phyloP scores from a whole-genome alignment of 306 rosid genomes.

The Fragaria nilgerrensis region DNA sequence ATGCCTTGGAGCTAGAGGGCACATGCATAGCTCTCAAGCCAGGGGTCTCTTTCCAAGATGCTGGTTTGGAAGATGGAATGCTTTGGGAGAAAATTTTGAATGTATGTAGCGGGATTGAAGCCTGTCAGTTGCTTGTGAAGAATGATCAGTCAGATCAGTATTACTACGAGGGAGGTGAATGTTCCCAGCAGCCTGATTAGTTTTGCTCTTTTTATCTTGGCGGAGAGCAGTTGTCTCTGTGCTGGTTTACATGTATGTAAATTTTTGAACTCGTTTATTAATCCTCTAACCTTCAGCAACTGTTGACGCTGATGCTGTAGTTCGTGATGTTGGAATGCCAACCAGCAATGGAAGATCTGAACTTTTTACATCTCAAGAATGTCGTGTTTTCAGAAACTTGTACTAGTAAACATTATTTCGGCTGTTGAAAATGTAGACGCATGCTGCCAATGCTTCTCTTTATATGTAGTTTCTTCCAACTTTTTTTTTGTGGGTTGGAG shows the following conservation, averaged over 20 bases:
- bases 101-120: not conserved
- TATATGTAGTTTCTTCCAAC: not conserved
- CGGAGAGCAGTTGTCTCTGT: constrained; percentile 8
- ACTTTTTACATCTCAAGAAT: not conserved
- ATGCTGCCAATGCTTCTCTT: not conserved
- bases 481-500: constrained; percentile 1
- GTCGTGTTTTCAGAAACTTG: not conserved
- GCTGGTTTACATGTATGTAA: constrained; percentile 22
- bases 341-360: constrained; percentile 12
- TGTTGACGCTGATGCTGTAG: not conserved
- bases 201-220: constrained; percentile 4
- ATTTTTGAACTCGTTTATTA: constrained; percentile 1
- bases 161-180: not conserved
- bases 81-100: constrained; percentile 3
- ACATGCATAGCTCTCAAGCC: not conserved
- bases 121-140: not conserved
- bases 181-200: not conserved
- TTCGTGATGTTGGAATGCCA: constrained; percentile 14
- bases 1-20: not conserved
- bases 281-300: not conserved
- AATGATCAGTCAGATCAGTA: not conserved
- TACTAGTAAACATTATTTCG: not conserved
- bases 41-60: not conserved
- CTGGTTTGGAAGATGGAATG: constrained; percentile 1
- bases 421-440: not conserved